These are phyloP conservation scores for Cicer bijugum DNA, from an alignment of 306 rosid genomes.

Conservation along the genomic window DNA sequence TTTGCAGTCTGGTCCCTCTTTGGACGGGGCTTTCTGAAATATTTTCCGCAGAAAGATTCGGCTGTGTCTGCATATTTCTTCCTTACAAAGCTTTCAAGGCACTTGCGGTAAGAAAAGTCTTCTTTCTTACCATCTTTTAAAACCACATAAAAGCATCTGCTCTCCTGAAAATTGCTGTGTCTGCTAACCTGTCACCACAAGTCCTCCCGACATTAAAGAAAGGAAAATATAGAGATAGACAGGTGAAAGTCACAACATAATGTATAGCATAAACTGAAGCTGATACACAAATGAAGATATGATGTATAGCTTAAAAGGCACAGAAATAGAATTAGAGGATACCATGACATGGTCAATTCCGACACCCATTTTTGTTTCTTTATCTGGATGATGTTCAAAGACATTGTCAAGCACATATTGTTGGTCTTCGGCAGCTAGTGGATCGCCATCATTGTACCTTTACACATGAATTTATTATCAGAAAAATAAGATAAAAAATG, in stretches of 20 bases:
- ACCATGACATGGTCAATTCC: slow-evolving; percentile 88
- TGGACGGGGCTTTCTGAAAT: slow-evolving; percentile 56
- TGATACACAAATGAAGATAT: neutral
- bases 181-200: slow-evolving; percentile 64
- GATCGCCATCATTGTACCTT: slow-evolving; percentile 92
- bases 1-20: slow-evolving; percentile 45
- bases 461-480: slow-evolving; percentile 40
- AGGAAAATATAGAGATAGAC: neutral
- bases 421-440: slow-evolving; percentile 73
- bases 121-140: slow-evolving; percentile 67
- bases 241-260: neutral
- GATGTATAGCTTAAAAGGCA: slow-evolving; percentile 22
- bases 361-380: slow-evolving; percentile 79
- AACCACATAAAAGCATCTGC: slow-evolving; percentile 78
- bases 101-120: slow-evolving; percentile 82
- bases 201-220: slow-evolving; percentile 17
- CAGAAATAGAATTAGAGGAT: slow-evolving; percentile 42
- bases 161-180: slow-evolving; percentile 73
- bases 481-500: slow-evolving; percentile 35
- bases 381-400: slow-evolving; percentile 83
- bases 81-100: slow-evolving; percentile 63
- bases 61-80: slow-evolving; percentile 68
- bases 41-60: slow-evolving; percentile 66
- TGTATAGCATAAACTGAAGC: neutral
- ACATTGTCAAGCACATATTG: slow-evolving; percentile 67